Conservation (phyloP, 805 yeast species). For the Candida bentonensis region DNA sequence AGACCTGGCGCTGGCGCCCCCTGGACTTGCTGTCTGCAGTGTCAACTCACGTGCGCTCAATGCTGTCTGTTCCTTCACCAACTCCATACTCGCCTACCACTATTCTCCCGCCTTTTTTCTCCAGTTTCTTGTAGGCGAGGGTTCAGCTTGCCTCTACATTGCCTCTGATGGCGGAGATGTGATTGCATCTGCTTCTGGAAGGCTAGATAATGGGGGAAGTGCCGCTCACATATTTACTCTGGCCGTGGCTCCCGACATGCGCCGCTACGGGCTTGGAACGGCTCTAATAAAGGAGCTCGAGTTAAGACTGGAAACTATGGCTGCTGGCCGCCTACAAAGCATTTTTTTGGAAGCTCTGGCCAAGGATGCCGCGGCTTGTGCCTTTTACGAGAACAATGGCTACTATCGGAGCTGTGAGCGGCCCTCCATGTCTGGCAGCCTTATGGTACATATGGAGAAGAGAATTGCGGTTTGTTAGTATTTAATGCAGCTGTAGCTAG, state of each 20-base stretch:
- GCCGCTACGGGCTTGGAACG: conserved; percentile 11
- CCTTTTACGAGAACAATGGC: conserved; percentile 7
- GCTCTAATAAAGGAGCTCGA: conserved; percentile 7
- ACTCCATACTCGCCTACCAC: conserved; percentile 5
- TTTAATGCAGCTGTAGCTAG: too few relatives aligned
- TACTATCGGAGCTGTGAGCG: conserved; percentile 3
- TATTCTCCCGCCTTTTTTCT: conserved; percentile 11
- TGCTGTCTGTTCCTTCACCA: conserved; percentile 4
- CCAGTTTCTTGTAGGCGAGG: conserved; percentile 9
- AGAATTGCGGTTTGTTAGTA: too few relatives aligned
- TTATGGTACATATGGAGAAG: not conserved
- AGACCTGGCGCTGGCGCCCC: too few relatives aligned
- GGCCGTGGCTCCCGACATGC: conserved; percentile 9
- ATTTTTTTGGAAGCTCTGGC: conserved; percentile 6
- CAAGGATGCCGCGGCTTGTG: conserved; percentile 4
- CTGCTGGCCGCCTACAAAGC: conserved; percentile 3
- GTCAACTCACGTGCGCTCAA: not conserved
- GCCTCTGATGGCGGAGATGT: not conserved
- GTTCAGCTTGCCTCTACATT: conserved; percentile 6
- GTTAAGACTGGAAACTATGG: conserved; percentile 1
- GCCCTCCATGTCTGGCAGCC: not conserved
- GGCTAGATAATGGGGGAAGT: conserved; percentile 1
- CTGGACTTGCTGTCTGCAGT: too few relatives aligned
- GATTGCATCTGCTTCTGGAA: not conserved
- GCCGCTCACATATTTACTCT: conserved; percentile 11